A percentile compares a stretch with the other conserved stretches of the same genome.
phyloP scores from a whole-genome alignment of 2,329 filamentous ascomycete species.

The Cadophora malorum region DNA sequence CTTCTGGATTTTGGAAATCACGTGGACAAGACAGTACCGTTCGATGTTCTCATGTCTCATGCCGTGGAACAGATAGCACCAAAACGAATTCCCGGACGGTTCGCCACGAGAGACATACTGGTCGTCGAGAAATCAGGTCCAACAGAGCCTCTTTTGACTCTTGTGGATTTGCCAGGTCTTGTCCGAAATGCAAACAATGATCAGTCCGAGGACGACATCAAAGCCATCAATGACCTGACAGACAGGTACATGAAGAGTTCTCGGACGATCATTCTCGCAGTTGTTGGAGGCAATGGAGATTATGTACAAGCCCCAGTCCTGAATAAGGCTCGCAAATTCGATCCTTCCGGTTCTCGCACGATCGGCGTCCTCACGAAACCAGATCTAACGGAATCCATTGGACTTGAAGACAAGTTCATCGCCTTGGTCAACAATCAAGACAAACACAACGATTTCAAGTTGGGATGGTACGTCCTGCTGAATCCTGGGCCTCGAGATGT shows the following conservation, averaged over 20 bases:
- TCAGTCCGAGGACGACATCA: conserved; percentile 47
- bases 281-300: conserved; percentile 30
- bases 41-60: conserved; percentile 28
- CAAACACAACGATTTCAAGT: conserved; percentile 27
- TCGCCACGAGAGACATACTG: conserved; percentile 31
- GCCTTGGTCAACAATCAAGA: conserved; percentile 28
- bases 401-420: conserved; percentile 30
- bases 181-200: conserved; percentile 51
- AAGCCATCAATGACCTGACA: conserved; percentile 55
- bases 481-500: conserved; percentile 25
- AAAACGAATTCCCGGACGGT: conserved; percentile 26
- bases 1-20: conserved; percentile 24
- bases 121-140: conserved; percentile 32
- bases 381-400: conserved; percentile 46
- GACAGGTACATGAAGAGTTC: conserved; percentile 60
- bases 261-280: conserved; percentile 59
- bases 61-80: conserved; percentile 26
- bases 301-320: conserved; percentile 29
- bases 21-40: conserved; percentile 26
- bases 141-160: conserved; percentile 57
- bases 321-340: conserved; percentile 44
- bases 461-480: conserved; percentile 29
- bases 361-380: conserved; percentile 62
- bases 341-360: conserved; percentile 48
- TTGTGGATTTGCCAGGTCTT: conserved; percentile 65